phyloP scores from a whole-genome alignment of 1,284 basidiomycete species.

The Taiwanofungus camphoratus region DNA sequence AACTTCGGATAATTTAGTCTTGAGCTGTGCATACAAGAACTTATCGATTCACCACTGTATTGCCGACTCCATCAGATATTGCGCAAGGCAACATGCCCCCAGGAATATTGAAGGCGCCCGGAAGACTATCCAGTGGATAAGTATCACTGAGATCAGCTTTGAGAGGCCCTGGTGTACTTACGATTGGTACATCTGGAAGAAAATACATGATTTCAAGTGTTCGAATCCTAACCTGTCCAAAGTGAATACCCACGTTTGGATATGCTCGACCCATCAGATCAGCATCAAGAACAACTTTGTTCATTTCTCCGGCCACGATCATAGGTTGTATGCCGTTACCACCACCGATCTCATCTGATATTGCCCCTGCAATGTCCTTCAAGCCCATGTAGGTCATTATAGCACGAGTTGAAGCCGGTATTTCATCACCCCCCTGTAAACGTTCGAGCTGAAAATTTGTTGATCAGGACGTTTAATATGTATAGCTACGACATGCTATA shows the following conservation, averaged over 20 bases:
- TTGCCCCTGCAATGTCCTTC: conserved; percentile 27
- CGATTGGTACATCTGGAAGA: conserved; percentile 27
- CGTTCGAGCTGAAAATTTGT: conserved; percentile 19
- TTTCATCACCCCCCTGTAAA: conserved; percentile 31
- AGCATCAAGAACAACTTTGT: conserved; percentile 25
- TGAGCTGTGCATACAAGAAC: background rate
- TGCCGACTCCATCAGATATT: conserved; percentile 41
- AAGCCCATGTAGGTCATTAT: conserved; percentile 24
- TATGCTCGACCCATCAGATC: conserved; percentile 53
- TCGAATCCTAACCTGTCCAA: background rate
- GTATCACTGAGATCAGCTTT: background rate
- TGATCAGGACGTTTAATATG: background rate
- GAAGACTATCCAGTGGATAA: conserved; percentile 26
- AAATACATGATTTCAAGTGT: background rate
- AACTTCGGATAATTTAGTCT: conserved; percentile 14
- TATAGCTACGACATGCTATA: no score
- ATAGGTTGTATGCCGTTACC: conserved; percentile 53
- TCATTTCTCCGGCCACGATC: conserved; percentile 34
- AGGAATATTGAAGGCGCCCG: conserved; percentile 33
- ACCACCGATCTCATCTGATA: conserved; percentile 53
- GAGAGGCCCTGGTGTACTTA: conserved; percentile 20
- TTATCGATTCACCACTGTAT: conserved; percentile 27
- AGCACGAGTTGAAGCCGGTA: conserved; percentile 22
- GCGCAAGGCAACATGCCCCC: conserved; percentile 38
- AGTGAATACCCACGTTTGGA: conserved; percentile 25